Base-by-base conservation (phyloP, 345 rosid genomes). In the Cardamine resedifolia region DNA sequence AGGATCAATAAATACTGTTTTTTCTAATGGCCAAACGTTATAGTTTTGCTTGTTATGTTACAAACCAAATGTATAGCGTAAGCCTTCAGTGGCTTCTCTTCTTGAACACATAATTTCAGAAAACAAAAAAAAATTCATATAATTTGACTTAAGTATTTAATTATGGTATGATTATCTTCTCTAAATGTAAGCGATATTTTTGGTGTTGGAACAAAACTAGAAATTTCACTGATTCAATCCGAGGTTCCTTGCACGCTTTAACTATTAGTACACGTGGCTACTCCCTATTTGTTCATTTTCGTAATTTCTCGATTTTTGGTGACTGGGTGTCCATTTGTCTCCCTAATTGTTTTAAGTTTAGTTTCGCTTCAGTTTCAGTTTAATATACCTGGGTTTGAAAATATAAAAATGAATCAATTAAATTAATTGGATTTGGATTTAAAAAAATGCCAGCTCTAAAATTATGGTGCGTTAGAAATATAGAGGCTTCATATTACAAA, bases 171-270 rank as follows among this genome's bases (percentile, higher is more conserved):
- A 10, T 57, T 41, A 56, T 57, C 56, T 18, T 69, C 65, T 31
- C 11, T 16, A 69, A 69, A 8, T n/a, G 18, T 36, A 44, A 44
- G 24, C 61, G 19, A 67, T 67, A 8, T 4, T 39, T 39, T 16
- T 6, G 27, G 27, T 20, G 47, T 58, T 36, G 7, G 47, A 11
- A 36, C 44, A 52, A 52, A 66, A 21, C 16, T n/a, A 52, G 50
- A 51, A 30, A 6, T 5, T 19, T 56, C 5, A 66, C 70, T 21
- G 5, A 8, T 64, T 45, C 20, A 11, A 14, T 19, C 16, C 10
- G 12, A 15, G 16, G 62, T 69, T 43, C 23, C 73, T 57, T 69
- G 73, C 66, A 70, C 66, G 48, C 53, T 30, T 68, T 41, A 57
- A 30, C 47, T 31, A 20, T 21, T 7, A 24, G 11, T 45, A 51